These are phyloP conservation scores for Phytophthora gonapodyides DNA, from an alignment of 352 stramenopile species.

Conservation along the genomic window DNA sequence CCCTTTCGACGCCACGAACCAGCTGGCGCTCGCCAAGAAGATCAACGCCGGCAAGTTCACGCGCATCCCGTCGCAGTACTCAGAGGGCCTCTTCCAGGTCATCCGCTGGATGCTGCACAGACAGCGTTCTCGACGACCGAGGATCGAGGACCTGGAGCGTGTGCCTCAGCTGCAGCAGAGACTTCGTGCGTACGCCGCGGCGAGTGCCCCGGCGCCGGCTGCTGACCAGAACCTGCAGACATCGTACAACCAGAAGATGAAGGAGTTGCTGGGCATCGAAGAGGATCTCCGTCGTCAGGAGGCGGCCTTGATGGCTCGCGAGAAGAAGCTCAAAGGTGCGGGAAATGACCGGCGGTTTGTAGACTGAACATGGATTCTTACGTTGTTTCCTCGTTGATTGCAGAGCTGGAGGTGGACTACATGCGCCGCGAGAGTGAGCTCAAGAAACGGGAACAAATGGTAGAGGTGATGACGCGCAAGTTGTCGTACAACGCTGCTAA, in stretches of 20 bases:
- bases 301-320: slow-evolving; percentile 77
- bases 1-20: slow-evolving; percentile 93
- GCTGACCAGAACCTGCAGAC: slow-evolving; percentile 73
- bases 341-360: not conserved
- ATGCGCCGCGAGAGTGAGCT: slow-evolving; percentile 77
- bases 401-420: slow-evolving; percentile 82
- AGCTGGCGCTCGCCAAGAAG: slow-evolving; percentile 92
- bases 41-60: slow-evolving; percentile 93
- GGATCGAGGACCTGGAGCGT: slow-evolving; percentile 85
- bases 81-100: slow-evolving; percentile 89
- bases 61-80: slow-evolving; percentile 91
- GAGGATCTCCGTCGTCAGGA: slow-evolving; percentile 87
- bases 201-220: slow-evolving; percentile 42
- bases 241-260: slow-evolving; percentile 89
- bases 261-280: slow-evolving; percentile 84
- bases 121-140: slow-evolving; percentile 77
- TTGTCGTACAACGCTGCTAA: slow-evolving; percentile 66
- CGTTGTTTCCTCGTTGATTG: slow-evolving; percentile 5
- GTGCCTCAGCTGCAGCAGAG: slow-evolving; percentile 82
- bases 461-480: slow-evolving; percentile 84
- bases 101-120: slow-evolving; percentile 92
- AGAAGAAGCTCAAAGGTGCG: slow-evolving; percentile 85
- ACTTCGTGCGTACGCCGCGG: slow-evolving; percentile 75
- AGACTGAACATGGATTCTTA: too few species aligned
- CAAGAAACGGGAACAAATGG: slow-evolving; percentile 87